Evolutionary conservation across 106 monocot genomes (phyloP), one percentile per base, ranked within the genome.

Genomic region (Dioscorea dumetorum): DNA sequence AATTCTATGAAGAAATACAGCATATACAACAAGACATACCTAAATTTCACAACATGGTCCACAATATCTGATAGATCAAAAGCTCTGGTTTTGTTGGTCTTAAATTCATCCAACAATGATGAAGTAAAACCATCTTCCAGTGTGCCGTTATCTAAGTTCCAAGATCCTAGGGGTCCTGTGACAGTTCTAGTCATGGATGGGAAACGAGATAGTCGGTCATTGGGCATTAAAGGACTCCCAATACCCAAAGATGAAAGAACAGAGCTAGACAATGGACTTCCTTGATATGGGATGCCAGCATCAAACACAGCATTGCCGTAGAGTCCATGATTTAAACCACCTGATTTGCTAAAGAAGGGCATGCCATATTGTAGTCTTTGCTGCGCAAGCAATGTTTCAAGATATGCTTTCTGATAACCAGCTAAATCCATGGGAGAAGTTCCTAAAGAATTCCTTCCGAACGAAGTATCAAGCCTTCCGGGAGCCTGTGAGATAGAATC

Each of bases 51-150:
- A 9, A 86, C 84, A 84, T 86, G 86, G 24, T 72, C 79, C 0
- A 73, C 74, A 75, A 93, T 89, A 60, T 88, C 79, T 33, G 75
- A 77, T 20, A 93, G 83, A 66, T 93, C 86, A 72, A 83, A 84
- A 32, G 66, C 81, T 67, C 61, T 77, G 2, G 71, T 59, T 61
- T 79, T 84, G 63, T 75, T 88, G 70, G 63, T 83, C 71, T 88
- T 88, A 21, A 85, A 83, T 31, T 88, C 85, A 74, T 88, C 85
- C 79, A 93, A 74, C 35, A 85, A 80, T 54, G 82, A 71, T 58
- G 74, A 81, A 22, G 33, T 61, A 80, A 68, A 80, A 58, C 76
- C 65, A 59, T 66, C 73, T 62, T 61, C 78, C 32, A 73, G 63
- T 50, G 67, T 20, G 59, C 75, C 58, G 71, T 76, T 74, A 58